Evolutionary conservation across 1,284 basidiomycete genomes (phyloP).

Genomic region (Laetiporus sulphureus): DNA sequence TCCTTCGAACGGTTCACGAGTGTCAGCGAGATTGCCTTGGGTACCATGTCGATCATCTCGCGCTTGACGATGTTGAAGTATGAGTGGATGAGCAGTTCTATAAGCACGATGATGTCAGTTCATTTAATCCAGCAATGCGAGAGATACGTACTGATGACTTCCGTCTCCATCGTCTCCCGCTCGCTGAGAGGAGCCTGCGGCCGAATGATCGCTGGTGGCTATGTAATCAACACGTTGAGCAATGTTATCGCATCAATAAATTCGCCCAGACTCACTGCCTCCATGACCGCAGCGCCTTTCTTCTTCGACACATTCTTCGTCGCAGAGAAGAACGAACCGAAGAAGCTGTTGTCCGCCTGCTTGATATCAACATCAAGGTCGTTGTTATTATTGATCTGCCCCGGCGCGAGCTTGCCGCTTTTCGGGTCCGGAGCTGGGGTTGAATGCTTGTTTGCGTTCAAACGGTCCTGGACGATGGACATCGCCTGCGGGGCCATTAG

Average conservation of each 20-base stretch:
- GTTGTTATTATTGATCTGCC: slow-evolving; percentile 83
- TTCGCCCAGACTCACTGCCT: slow-evolving; percentile 41
- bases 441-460: slow-evolving; percentile 74
- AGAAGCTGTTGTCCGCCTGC: slow-evolving; percentile 87
- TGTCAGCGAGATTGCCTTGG: slow-evolving; percentile 93
- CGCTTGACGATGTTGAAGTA: slow-evolving; percentile 98
- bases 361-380: slow-evolving; percentile 89
- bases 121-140: background rate
- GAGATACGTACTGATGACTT: slow-evolving; percentile 88
- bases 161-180: slow-evolving; percentile 96
- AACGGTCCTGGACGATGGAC: slow-evolving; percentile 80
- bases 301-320: slow-evolving; percentile 98
- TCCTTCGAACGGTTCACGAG: slow-evolving; percentile 93
- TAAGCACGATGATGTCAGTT: background rate
- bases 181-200: slow-evolving; percentile 93
- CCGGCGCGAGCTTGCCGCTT: slow-evolving; percentile 51
- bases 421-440: slow-evolving; percentile 63
- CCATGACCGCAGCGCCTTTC: slow-evolving; percentile 79
- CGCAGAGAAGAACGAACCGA: slow-evolving; percentile 40
- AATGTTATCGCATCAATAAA: background rate
- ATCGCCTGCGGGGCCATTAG: slow-evolving; percentile 57
- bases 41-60: slow-evolving; percentile 99
- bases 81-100: slow-evolving; percentile 86
- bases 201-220: slow-evolving; percentile 86
- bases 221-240: slow-evolving; percentile 4